Percentiles rank a stretch among this genome's conserved stretches.
Evolutionary conservation across 768 basidiomycete species (phyloP).

Genomic region (Kwoniella mangroviensis): DNA sequence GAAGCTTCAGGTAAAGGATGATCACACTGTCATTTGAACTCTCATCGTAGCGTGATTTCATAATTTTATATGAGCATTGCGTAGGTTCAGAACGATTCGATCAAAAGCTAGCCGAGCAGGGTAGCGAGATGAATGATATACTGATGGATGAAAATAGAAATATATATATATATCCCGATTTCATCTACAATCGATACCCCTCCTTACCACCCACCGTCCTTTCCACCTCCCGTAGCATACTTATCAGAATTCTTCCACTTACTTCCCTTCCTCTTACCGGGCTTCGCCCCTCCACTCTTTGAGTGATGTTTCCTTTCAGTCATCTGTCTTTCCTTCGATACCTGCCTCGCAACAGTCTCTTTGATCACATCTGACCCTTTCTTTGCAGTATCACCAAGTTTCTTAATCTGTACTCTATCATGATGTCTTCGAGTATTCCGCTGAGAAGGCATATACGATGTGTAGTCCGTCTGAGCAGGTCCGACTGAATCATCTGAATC

Average conservation of each 20-base stretch:
- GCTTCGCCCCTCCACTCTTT: constrained; percentile 30
- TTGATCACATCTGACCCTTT: constrained; percentile 20
- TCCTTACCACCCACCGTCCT: constrained; percentile 37
- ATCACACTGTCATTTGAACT: too few relatives aligned
- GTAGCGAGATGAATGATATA: too few relatives aligned
- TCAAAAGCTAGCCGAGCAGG: too few relatives aligned
- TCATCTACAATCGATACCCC: not conserved
- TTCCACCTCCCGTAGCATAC: constrained; percentile 40
- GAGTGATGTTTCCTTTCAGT: constrained; percentile 36
- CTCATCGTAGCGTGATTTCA: too few relatives aligned
- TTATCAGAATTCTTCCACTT: constrained; percentile 55
- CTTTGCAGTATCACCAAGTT: constrained; percentile 11
- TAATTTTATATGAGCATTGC: too few relatives aligned
- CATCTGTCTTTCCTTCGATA: constrained; percentile 35
- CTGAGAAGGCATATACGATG: constrained; percentile 36
- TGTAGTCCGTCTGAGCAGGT: constrained; percentile 44
- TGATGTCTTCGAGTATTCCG: constrained; percentile 15
- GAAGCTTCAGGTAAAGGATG: too few relatives aligned
- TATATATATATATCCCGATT: not conserved
- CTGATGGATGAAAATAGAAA: not conserved
- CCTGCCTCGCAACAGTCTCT: constrained; percentile 25
- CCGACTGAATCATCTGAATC: constrained; percentile 37
- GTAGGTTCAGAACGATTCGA: too few relatives aligned
- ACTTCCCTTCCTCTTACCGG: constrained; percentile 54
- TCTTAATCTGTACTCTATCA: constrained; percentile 15